Evolutionary conservation across 108 stramenopile species (phyloP).

Genomic region (Licmophora abbreviata): DNA sequence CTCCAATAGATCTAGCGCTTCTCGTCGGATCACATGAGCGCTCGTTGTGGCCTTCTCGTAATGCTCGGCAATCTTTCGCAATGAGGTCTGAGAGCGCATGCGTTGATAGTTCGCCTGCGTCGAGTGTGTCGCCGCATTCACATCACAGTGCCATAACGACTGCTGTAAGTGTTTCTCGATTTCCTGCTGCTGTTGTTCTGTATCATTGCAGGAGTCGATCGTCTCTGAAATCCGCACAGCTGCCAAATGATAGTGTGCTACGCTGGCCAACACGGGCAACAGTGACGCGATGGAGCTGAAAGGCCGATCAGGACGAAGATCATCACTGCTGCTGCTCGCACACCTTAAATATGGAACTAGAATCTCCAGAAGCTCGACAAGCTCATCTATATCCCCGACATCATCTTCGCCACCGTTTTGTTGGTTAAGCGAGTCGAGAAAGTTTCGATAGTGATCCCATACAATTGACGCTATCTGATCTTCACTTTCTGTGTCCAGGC

Average conservation of each 20-base stretch:
- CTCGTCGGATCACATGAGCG: slow-evolving; percentile 20
- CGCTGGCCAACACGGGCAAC: slow-evolving; percentile 51
- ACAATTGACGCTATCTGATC: slow-evolving; percentile 6
- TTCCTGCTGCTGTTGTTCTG: slow-evolving; percentile 9
- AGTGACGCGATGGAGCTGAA: slow-evolving; percentile 16
- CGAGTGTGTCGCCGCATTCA: slow-evolving; percentile 47
- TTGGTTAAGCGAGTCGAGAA: slow-evolving; percentile 36
- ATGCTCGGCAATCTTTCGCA: slow-evolving; percentile 14
- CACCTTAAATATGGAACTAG: slow-evolving; percentile 2
- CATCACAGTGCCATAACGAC: slow-evolving; percentile 31
- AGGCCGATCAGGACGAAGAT: slow-evolving; percentile 1
- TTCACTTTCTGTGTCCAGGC: not conserved
- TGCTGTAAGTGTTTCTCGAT: slow-evolving; percentile 15
- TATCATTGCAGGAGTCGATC: slow-evolving; percentile 8
- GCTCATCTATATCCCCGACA: slow-evolving; percentile 50
- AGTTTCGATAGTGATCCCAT: slow-evolving; percentile 55
- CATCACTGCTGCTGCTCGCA: not conserved
- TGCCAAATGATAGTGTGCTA: slow-evolving; percentile 46
- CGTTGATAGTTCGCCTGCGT: slow-evolving; percentile 53
- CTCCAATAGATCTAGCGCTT: slow-evolving; percentile 21
- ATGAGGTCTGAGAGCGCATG: slow-evolving; percentile 23
- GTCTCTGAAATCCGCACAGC: slow-evolving; percentile 38
- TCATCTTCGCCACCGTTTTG: slow-evolving; percentile 7
- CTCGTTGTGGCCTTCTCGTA: slow-evolving; percentile 37
- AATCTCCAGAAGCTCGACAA: slow-evolving; percentile 41